Evolutionary conservation across 164 flowering plant species (phyloP), one percentile per base, ranked within the genome.

Genomic region (Vitis rupestris): DNA sequence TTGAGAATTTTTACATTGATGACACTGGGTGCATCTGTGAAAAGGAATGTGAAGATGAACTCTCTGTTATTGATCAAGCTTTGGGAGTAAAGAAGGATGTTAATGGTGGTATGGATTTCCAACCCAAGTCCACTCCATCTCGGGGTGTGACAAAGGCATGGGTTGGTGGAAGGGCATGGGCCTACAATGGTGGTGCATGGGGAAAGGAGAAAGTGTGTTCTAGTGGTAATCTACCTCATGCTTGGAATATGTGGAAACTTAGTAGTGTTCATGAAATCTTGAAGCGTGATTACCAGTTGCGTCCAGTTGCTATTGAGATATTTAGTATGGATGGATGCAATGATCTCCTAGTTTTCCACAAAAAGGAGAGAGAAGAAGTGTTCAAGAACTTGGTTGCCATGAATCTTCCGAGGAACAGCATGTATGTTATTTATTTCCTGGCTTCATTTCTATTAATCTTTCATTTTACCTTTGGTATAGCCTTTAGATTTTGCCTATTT

Each of bases 301-400:
- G 99, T 27, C 99, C 98, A 67, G 99, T 96, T 82, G 98, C 99
- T 67, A 75, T 96, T 83, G 99, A 96, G 84, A 86, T 96, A 66
- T 96, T 96, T 75, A 96, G 99, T 82, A 93, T 93, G 95, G 99
- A 96, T 87, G 99, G 99, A 61, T 92, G 93, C 73, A 96, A 96
- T 79, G 99, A 96, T 84, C 97, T 96, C 64, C 85, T 96, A 70
- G 98, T 96, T 68, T 96, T 96, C 82, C 99, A 96, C 85, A 96
- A 96, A 75, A 93, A 78, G 59, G 99, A 96, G 83, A 88, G 99
- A 69, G 99, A 96, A 75, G 99, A 93, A 75, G 97, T 93, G 14
- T 96, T 93, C 82, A 92, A 81, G 70, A 93, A 93, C 85, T 81
- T 96, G 78, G 82, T 93, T 70, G 88, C 99, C 68, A 84, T 93